A percentile compares a stretch with the other conserved stretches of the same genome.
These are phyloP conservation scores for Thelonectria discophora DNA, from an alignment of 2,329 filamentous ascomycete genomes.

Conservation along the genomic window DNA sequence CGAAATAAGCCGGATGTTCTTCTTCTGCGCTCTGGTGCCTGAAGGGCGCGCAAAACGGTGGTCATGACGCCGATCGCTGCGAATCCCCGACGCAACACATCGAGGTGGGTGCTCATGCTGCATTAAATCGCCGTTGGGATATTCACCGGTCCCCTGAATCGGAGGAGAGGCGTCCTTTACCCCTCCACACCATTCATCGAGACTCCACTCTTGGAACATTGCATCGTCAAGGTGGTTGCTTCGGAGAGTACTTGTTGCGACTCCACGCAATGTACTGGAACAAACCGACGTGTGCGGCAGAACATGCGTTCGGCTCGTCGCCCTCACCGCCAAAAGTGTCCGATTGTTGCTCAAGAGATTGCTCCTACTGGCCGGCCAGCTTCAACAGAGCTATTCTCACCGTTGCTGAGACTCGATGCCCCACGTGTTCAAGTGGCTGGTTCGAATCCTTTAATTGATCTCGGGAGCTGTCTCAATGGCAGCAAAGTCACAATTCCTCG, in stretches of 20 bases:
- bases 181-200: slow-evolving; percentile 15
- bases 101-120: neutral
- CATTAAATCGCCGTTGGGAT: neutral
- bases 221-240: neutral
- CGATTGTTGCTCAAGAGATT: neutral
- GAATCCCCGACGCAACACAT: neutral
- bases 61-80: neutral
- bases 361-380: neutral
- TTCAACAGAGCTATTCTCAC: too few species aligned
- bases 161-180: neutral
- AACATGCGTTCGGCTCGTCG: neutral
- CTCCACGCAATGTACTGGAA: neutral
- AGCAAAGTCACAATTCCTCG: neutral
- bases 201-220: neutral
- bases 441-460: slow-evolving; percentile 2
- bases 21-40: neutral
- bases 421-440: slow-evolving; percentile 32
- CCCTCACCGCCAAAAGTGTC: slow-evolving; percentile 15
- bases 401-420: neutral
- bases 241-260: neutral
- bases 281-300: slow-evolving; percentile 7
- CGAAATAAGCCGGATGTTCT: neutral
- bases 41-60: neutral
- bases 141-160: slow-evolving; percentile 2
- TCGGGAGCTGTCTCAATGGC: neutral